These are phyloP conservation scores for Physcomitrellopsis africana DNA, from an alignment of 225 moss, liverwort and hornwort genomes.

Conservation along the genomic window DNA sequence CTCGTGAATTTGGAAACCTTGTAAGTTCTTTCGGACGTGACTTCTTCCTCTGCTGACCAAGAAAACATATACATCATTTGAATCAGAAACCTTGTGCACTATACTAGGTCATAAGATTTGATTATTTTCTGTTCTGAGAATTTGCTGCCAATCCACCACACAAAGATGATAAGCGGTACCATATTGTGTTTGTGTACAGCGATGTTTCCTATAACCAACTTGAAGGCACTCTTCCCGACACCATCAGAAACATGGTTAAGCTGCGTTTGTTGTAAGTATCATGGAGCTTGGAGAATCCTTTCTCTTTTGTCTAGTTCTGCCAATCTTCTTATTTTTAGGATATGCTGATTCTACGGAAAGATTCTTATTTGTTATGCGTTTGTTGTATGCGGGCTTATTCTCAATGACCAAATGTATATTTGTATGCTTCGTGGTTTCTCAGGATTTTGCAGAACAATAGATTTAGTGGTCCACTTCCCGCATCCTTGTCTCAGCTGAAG, in stretches of 20 bases:
- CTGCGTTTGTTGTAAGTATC: constrained; percentile 64
- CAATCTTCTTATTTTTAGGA: not conserved
- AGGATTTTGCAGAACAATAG: constrained; percentile 78
- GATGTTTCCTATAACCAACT: constrained; percentile 60
- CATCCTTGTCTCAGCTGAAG: constrained; percentile 53
- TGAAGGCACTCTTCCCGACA: constrained; percentile 59
- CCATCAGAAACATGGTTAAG: constrained; percentile 40
- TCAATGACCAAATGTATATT: constrained; percentile 4
- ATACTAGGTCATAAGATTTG: not conserved
- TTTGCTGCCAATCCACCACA: not conserved
- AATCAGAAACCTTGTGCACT: not conserved
- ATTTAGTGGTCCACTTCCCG: constrained; percentile 66
- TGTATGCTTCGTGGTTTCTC: constrained; percentile 14
- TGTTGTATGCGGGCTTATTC: not conserved
- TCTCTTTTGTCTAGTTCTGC: not conserved
- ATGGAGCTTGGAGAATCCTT: not conserved
- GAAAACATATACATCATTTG: not conserved
- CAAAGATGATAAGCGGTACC: not conserved
- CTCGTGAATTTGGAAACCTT: constrained; percentile 45
- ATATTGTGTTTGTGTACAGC: constrained; percentile 38
- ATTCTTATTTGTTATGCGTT: not conserved
- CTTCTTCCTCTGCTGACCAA: not conserved
- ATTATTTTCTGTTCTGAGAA: not conserved
- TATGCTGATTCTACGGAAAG: not conserved
- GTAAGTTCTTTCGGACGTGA: constrained; percentile 36